A percentile compares a stretch with the other conserved stretches of the same genome.
phyloP scores from a whole-genome alignment of 176 grass and related monocot genomes.

The Hordeum vulgare region DNA sequence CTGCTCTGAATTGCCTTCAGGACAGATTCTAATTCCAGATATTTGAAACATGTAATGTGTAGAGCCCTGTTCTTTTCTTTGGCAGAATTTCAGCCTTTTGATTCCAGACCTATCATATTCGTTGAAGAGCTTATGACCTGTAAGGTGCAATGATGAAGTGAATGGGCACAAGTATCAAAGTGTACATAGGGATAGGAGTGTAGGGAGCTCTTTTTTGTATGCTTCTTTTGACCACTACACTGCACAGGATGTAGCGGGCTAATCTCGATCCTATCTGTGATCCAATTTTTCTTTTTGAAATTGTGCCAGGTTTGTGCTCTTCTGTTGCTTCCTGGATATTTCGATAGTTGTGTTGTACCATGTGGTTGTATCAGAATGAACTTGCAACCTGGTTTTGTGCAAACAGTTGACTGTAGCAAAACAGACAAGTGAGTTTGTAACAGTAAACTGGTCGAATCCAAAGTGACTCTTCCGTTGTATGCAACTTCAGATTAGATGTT shows the following conservation, averaged over 20 bases:
- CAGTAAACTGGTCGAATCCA: background rate
- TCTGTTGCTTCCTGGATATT: background rate
- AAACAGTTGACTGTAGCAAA: background rate
- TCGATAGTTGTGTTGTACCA: too few species aligned
- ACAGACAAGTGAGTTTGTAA: background rate
- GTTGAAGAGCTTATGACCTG: too few species aligned
- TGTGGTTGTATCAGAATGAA: too few species aligned
- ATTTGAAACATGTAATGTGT: too few species aligned
- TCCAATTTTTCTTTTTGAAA: background rate
- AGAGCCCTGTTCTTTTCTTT: too few species aligned
- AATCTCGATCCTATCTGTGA: background rate
- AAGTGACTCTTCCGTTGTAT: background rate
- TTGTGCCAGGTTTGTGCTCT: background rate
- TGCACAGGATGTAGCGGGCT: too few species aligned
- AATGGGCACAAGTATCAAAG: background rate
- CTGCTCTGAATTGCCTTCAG: background rate
- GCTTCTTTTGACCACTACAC: too few species aligned
- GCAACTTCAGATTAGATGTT: background rate
- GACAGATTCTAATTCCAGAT: slow-evolving; percentile 10
- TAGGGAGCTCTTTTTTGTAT: too few species aligned
- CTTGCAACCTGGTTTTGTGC: background rate
- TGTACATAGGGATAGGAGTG: too few species aligned
- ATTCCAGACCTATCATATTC: too few species aligned
- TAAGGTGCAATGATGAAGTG: background rate
- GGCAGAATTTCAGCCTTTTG: too few species aligned